Evolutionary conservation across 129 eudicot genomes (phyloP).

Genomic region (Tagetes erecta): DNA sequence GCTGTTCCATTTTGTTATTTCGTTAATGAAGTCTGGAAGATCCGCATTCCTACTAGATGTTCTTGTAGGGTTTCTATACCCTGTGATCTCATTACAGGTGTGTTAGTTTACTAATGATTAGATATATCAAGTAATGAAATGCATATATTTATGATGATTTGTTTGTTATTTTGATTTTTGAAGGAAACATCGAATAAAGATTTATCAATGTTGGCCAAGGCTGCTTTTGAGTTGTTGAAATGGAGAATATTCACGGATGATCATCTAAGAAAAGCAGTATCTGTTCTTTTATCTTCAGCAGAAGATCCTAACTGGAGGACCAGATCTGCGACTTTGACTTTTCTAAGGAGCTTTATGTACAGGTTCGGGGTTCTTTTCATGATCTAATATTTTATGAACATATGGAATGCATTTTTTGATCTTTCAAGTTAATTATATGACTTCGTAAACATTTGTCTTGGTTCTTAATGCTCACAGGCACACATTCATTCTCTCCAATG

Average conservation of each 20-base stretch:
- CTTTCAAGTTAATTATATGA: neutral
- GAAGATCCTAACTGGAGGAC: constrained; percentile 97
- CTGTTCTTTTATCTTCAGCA: constrained; percentile 67
- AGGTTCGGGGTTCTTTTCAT: constrained; percentile 46
- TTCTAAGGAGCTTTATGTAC: constrained; percentile 87
- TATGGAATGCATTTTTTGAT: neutral
- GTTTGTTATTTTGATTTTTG: constrained; percentile 24
- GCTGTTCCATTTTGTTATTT: constrained; percentile 82
- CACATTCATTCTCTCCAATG: constrained; percentile 63
- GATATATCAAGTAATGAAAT: neutral
- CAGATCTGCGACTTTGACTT: constrained; percentile 90
- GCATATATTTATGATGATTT: constrained; percentile 5
- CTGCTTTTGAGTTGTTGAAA: constrained; percentile 88
- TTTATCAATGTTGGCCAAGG: constrained; percentile 92
- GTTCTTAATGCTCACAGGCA: constrained; percentile 51
- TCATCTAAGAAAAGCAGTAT: constrained; percentile 69
- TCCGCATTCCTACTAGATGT: constrained; percentile 78
- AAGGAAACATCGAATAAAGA: constrained; percentile 97
- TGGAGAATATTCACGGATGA: constrained; percentile 71
- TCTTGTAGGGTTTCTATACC: constrained; percentile 86
- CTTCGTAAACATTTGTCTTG: neutral
- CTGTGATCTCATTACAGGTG: constrained; percentile 95
- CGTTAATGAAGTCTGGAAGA: constrained; percentile 92
- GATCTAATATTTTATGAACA: constrained; percentile 5
- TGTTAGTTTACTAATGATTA: neutral